Evolutionary conservation across 2,329 filamentous ascomycete genomes (phyloP), one percentile per base, ranked within the genome.

Genomic region (Fusarium transvaalense): DNA sequence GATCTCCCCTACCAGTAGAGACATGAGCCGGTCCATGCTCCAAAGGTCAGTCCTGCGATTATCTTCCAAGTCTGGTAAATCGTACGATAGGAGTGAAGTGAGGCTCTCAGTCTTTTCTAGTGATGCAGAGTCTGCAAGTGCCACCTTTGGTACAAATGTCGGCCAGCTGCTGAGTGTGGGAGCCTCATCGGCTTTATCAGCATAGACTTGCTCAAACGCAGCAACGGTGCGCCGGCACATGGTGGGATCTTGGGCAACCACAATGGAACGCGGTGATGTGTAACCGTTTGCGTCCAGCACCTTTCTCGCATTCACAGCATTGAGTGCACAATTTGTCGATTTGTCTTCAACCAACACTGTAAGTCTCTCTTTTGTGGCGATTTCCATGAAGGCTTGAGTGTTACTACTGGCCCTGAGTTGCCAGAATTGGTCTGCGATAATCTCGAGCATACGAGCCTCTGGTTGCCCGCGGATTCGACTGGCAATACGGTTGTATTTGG

Each of bases 321-420:
- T 73, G 31, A 71, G 68, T 4, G 58, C 65, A 21, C 70, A 73
- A 34, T 73, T 73, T 6, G 68, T 73, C 10, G 65, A 73, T n/a
- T 47, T 25, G 42, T 71, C 68, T 25, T 71, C 71, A 3, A 72
- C 46, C 32, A 72, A 54, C 31, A 71, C 35, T 9, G 43, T 55
- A 9, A 73, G 41, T 6, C 12, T 37, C 9, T 68, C 39, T 15
- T 6, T 14, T 23, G 25, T 27, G 23, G 5, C 15, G 13, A 21
- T 56, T 14, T 9, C 15, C 7, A 35, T 10, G 15, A 21, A 25
- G 19, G 6, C n/a, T n/a, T 15, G 27, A 17, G 3, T 17, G 23
- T 3, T 27, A 5, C 14, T 25, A 14, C 45, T 14, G 10, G 50
- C 56, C 7, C 34, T 12, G 4, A 72, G 37, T 21, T 47, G 14